Conservation (phyloP, 495 filamentous ascomycete species). For the Jackrogersella minutella region DNA sequence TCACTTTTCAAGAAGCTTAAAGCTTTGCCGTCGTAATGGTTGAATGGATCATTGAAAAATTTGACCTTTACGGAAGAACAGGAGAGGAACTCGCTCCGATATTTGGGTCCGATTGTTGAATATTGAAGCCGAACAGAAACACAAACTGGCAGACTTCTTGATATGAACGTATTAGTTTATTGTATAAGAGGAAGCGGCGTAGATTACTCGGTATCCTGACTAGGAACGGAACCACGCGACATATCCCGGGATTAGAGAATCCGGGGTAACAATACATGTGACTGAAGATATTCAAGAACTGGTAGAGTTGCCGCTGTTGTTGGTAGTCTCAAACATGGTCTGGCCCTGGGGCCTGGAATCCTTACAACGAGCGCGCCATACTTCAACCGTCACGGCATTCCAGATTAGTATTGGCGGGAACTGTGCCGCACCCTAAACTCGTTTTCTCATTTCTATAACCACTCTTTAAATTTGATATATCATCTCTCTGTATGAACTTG, state of each 20-base stretch:
- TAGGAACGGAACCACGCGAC: conserved; percentile 8
- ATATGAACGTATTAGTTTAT: neutral
- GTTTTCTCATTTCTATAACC: conserved; percentile 36
- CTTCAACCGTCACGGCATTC: neutral
- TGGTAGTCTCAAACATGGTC: neutral
- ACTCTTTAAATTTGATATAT: conserved; percentile 1
- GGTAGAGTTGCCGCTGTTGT: neutral
- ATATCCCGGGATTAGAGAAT: conserved; percentile 1
- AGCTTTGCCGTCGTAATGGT: too few relatives aligned
- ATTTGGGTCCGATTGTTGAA: neutral
- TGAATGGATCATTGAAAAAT: neutral
- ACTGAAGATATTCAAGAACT: neutral
- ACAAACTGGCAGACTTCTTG: too few relatives aligned
- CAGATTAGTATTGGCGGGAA: neutral
- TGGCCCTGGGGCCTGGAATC: neutral
- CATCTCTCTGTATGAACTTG: neutral
- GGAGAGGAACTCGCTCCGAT: neutral
- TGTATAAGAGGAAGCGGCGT: neutral
- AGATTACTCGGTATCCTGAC: neutral
- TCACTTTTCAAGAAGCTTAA: too few relatives aligned
- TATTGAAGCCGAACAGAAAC: too few relatives aligned
- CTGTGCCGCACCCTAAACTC: conserved; percentile 22
- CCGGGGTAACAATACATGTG: conserved; percentile 6
- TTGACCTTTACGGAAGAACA: neutral
- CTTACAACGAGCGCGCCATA: neutral